These are phyloP conservation scores for Anthracocystis setariae DNA, from an alignment of 1,284 basidiomycete species.

Conservation along the genomic window DNA sequence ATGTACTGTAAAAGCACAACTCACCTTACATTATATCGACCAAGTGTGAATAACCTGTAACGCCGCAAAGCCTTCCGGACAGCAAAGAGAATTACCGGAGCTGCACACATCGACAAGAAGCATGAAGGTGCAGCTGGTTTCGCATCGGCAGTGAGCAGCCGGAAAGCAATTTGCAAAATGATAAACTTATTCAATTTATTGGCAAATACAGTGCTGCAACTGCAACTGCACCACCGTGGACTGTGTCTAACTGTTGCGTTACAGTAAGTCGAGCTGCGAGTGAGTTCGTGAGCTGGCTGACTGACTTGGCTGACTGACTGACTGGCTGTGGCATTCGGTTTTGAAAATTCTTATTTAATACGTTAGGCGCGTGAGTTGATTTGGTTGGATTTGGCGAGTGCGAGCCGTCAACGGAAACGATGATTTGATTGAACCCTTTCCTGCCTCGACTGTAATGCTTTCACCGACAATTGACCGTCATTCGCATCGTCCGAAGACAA, in stretches of 20 bases:
- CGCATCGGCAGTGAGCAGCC: conserved; percentile 18
- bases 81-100: not conserved
- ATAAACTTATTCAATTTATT: too few relatives aligned
- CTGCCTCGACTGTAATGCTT: not conserved
- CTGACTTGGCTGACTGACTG: too few relatives aligned
- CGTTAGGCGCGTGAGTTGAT: conserved; percentile 13
- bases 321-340: too few relatives aligned
- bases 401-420: not conserved
- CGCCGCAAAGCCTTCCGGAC: not conserved
- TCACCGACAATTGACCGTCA: not conserved
- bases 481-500: not conserved
- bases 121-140: conserved; percentile 18
- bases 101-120: conserved; percentile 38
- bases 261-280: too few relatives aligned
- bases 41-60: too few relatives aligned
- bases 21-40: too few relatives aligned
- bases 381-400: not conserved
- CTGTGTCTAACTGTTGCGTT: too few relatives aligned
- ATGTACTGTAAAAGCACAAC: too few relatives aligned
- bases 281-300: conserved; percentile 1
- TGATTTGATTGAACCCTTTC: conserved; percentile 5
- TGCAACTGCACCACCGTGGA: too few relatives aligned
- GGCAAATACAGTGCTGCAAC: too few relatives aligned
- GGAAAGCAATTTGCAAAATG: too few relatives aligned
- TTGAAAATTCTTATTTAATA: conserved; percentile 18